A percentile compares a stretch with the other conserved stretches of the same genome.
Evolutionary conservation across 2,329 filamentous ascomycete species (phyloP).

Genomic region (Phialocephala sp.): DNA sequence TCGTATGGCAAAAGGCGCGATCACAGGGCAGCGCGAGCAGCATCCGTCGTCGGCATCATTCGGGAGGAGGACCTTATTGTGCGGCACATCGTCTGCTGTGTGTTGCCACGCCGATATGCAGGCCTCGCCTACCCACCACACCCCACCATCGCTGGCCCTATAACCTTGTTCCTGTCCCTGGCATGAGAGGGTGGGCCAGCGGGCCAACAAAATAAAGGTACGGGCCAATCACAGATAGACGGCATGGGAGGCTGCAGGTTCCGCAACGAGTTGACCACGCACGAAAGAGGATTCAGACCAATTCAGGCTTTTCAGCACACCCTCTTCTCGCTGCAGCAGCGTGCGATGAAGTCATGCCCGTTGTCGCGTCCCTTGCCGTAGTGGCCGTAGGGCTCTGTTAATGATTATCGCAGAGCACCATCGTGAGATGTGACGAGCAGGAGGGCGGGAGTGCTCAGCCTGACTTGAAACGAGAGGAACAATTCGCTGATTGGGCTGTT

Average conservation of each 20-base stretch:
- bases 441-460: constrained; percentile 17
- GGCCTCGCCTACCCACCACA: not conserved
- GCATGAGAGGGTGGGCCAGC: constrained; percentile 11
- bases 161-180: constrained; percentile 26
- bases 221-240: constrained; percentile 17
- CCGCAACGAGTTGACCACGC: constrained; percentile 15
- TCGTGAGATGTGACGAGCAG: constrained; percentile 27
- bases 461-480: constrained; percentile 22
- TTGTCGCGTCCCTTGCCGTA: constrained; percentile 6
- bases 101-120: not conserved
- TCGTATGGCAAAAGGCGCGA: not conserved
- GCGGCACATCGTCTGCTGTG: not conserved
- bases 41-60: not conserved
- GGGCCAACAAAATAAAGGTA: constrained; percentile 11
- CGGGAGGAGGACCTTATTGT: not conserved
- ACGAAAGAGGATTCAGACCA: constrained; percentile 11
- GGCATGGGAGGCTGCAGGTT: constrained; percentile 20
- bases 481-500: constrained; percentile 21
- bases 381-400: not conserved
- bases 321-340: not conserved
- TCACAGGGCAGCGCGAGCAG: not conserved
- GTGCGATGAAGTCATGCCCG: constrained; percentile 28
- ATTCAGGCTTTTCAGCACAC: constrained; percentile 8
- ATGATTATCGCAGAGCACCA: not conserved
- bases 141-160: not conserved